Conservation (phyloP, 2,329 filamentous ascomycete genomes). For the Ceratocystis smalleyi region DNA sequence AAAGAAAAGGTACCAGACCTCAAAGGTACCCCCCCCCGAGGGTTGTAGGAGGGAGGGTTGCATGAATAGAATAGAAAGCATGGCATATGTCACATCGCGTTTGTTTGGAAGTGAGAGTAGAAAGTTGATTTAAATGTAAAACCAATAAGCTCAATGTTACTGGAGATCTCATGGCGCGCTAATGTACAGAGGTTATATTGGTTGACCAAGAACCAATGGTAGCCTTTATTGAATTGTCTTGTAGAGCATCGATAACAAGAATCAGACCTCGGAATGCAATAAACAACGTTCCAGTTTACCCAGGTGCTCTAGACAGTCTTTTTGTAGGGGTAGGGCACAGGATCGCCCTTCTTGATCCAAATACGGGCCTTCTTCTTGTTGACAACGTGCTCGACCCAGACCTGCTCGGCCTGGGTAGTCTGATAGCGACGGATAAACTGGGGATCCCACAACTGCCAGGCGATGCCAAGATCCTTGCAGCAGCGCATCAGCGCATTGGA, state of each 20-base stretch:
- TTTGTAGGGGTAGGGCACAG: constrained; percentile 48
- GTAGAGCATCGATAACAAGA: neutral
- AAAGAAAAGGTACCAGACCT: too few relatives aligned
- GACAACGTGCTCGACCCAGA: constrained; percentile 73
- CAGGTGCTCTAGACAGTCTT: constrained; percentile 16
- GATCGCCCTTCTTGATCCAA: constrained; percentile 63
- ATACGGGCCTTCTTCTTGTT: constrained; percentile 86
- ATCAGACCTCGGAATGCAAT: neutral
- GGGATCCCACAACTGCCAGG: constrained; percentile 92
- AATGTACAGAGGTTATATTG: constrained; percentile 7
- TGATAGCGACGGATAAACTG: constrained; percentile 74
- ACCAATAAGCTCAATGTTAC: neutral
- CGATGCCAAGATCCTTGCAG: constrained; percentile 94
- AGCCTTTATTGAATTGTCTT: neutral
- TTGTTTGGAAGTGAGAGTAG: neutral
- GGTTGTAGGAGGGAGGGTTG: too few relatives aligned
- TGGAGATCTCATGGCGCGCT: neutral
- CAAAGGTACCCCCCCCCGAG: too few relatives aligned
- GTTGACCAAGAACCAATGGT: neutral
- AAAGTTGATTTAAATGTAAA: neutral
- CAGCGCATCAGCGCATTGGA: constrained; percentile 95
- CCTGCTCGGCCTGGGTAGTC: constrained; percentile 56
- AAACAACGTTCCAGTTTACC: neutral
- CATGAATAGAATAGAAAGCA: constrained; percentile 1
- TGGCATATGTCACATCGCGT: neutral